Evolutionary conservation across 2,329 filamentous ascomycete genomes (phyloP).

Genomic region (Colletotrichum chrysophilum): DNA sequence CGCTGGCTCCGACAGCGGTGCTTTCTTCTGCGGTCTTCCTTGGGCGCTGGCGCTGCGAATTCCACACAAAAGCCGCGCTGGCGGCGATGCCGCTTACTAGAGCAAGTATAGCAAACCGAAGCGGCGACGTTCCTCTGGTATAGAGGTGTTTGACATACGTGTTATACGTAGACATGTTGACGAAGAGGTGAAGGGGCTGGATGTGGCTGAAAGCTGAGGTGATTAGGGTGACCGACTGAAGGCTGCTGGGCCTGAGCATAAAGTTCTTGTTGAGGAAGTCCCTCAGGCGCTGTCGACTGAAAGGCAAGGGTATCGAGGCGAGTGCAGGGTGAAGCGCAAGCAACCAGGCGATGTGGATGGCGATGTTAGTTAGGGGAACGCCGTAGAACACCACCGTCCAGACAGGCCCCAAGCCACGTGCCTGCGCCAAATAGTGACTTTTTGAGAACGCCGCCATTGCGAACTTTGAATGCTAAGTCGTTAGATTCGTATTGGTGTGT

Average conservation of each 20-base stretch:
- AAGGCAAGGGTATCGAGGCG: constrained; percentile 5
- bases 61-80: not conserved
- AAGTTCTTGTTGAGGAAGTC: not conserved
- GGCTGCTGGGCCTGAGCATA: constrained; percentile 6
- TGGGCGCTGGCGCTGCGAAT: not conserved
- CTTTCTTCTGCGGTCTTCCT: not conserved
- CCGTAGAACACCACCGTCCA: constrained; percentile 9
- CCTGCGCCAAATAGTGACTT: not conserved
- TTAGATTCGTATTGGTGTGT: not conserved
- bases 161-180: constrained; percentile 16
- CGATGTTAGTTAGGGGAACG: constrained; percentile 1
- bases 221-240: not conserved
- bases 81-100: constrained; percentile 9
- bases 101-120: not conserved
- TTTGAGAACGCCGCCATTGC: not conserved
- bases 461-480: not conserved
- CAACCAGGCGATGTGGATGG: constrained; percentile 14
- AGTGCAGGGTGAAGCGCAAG: constrained; percentile 8
- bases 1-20: constrained; percentile 12
- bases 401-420: not conserved
- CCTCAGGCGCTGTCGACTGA: not conserved
- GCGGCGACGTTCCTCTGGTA: not conserved
- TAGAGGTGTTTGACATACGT: constrained; percentile 1
- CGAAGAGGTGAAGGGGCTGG: constrained; percentile 7
- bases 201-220: constrained; percentile 16